A percentile compares a stretch with the other conserved stretches of the same genome.
These are phyloP conservation scores for Teratosphaeria pseudoeucalypti DNA, from an alignment of 2,329 filamentous ascomycete species.

Conservation along the genomic window DNA sequence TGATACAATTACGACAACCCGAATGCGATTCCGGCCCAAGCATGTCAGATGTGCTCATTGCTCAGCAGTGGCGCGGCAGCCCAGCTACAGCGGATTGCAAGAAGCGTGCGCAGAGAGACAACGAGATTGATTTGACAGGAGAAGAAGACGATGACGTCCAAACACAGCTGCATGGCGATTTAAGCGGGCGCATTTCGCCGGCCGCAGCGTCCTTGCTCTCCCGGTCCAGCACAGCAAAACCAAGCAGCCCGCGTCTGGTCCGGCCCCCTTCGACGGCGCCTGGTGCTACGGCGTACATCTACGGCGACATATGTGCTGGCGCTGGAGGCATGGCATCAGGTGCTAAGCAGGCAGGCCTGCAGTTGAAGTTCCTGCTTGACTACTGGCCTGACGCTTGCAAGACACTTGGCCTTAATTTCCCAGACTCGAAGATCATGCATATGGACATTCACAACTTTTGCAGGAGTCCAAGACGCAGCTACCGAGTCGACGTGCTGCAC, in stretches of 20 bases:
- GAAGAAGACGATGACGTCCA: neutral
- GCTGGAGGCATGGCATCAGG: constrained; percentile 62
- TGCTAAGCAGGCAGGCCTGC: constrained; percentile 48
- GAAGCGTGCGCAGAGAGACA: neutral
- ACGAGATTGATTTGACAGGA: neutral
- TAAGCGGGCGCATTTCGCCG: neutral
- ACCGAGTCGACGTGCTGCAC: constrained; percentile 56
- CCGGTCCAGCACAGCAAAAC: neutral
- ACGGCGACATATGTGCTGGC: constrained; percentile 64
- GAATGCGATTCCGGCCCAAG: constrained; percentile 2
- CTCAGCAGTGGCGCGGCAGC: neutral
- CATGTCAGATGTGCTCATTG: constrained; percentile 1
- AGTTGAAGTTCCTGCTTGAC: constrained; percentile 47
- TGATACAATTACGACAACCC: neutral
- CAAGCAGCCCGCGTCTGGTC: neutral
- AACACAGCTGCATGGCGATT: neutral
- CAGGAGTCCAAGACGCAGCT: constrained; percentile 5
- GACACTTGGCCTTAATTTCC: constrained; percentile 46
- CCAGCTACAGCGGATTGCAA: neutral
- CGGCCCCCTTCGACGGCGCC: constrained; percentile 40
- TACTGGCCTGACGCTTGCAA: constrained; percentile 44
- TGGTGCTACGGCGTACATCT: constrained; percentile 43
- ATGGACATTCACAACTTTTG: constrained; percentile 21
- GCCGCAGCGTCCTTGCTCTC: neutral
- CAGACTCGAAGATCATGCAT: constrained; percentile 25